Evolutionary conservation across 139 green algal genomes (phyloP).

Genomic region (Tetraselmis striata): DNA sequence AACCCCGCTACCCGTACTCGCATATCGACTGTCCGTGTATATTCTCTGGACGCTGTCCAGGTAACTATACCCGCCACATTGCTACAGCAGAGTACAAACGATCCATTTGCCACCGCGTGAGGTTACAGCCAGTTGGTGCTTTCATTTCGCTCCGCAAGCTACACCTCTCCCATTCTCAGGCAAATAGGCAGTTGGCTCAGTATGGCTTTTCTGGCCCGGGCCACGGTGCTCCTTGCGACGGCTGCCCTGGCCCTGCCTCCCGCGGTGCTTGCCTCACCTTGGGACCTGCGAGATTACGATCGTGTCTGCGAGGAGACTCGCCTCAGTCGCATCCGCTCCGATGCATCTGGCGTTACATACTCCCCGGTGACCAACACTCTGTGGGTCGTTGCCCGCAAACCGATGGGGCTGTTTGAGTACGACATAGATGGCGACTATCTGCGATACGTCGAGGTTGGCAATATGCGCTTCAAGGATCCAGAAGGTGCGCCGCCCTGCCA

Average conservation of each 20-base stretch:
- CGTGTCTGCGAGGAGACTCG: neutral
- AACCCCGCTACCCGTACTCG: no score
- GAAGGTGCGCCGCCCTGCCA: neutral
- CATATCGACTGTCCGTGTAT: no score
- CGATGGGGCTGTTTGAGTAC: neutral
- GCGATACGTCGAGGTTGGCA: neutral
- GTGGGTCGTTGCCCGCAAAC: neutral
- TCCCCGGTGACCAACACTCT: neutral
- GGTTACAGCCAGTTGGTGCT: no score
- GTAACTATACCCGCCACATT: no score
- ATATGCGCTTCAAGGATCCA: neutral
- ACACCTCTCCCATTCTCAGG: no score
- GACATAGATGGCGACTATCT: neutral
- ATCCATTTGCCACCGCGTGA: no score
- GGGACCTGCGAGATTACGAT: neutral
- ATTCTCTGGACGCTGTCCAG: no score
- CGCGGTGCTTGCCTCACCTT: neutral
- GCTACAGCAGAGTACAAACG: no score
- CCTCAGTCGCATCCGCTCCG: neutral
- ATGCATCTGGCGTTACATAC: neutral
- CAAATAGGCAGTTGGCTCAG: no score
- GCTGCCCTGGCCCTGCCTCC: neutral
- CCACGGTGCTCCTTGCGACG: no score
- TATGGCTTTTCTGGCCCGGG: no score
- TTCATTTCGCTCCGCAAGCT: no score